A percentile compares a stretch with the other conserved stretches of the same genome.
Conservation (phyloP, 305 asterid genomes). For the Euphrasia arctica region DNA sequence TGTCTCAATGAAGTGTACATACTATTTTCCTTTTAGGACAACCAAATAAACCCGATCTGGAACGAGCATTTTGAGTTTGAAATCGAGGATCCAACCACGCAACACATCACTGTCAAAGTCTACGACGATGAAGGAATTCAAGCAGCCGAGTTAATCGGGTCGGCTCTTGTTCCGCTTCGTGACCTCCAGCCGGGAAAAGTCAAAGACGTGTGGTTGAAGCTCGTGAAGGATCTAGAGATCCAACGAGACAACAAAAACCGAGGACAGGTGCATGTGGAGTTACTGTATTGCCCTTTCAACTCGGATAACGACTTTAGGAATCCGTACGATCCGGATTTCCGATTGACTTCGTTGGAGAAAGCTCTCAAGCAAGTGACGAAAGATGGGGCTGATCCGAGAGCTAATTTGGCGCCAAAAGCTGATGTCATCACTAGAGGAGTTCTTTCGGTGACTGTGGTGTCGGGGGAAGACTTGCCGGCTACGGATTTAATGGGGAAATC, state of each 20-base stretch:
- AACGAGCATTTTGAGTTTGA: constrained; percentile 71
- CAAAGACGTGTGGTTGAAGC: constrained; percentile 67
- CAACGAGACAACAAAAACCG: constrained; percentile 70
- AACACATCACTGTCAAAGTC: constrained; percentile 60
- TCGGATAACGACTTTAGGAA: constrained; percentile 40
- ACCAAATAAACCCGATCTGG: constrained; percentile 67
- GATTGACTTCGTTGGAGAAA: constrained; percentile 67
- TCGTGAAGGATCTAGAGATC: constrained; percentile 56
- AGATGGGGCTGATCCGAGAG: constrained; percentile 11
- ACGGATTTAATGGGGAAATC: constrained; percentile 65
- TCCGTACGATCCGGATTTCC: constrained; percentile 52
- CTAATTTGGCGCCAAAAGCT: constrained; percentile 27
- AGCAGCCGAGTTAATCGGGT: constrained; percentile 61
- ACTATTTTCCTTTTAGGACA: constrained; percentile 34
- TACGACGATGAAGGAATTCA: constrained; percentile 67
- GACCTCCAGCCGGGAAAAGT: constrained; percentile 70
- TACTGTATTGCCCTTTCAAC: constrained; percentile 61
- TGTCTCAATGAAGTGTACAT: not conserved
- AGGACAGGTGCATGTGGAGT: constrained; percentile 86
- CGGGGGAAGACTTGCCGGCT: constrained; percentile 74
- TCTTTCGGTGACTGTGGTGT: constrained; percentile 75
- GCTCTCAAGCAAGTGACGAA: constrained; percentile 40
- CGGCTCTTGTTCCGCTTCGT: constrained; percentile 43
- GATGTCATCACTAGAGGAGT: constrained; percentile 71
- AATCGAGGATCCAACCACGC: constrained; percentile 67